A percentile compares a stretch with the other conserved stretches of the same genome.
phyloP scores from a whole-genome alignment of 2,329 filamentous ascomycete species.

The Ceratocystiopsis sp. region DNA sequence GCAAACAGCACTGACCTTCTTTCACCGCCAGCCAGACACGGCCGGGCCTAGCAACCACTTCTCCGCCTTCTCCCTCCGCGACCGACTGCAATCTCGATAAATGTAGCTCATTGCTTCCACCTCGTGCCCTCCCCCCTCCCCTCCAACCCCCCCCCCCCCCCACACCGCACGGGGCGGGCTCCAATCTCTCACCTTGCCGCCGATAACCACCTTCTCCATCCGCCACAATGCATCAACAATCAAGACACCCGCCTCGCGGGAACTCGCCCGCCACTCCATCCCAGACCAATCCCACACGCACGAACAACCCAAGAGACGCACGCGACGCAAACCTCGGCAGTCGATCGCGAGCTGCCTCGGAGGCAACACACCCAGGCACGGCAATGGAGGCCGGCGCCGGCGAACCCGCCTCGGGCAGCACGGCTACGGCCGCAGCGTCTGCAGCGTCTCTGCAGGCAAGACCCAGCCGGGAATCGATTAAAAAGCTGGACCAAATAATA shows the following conservation, averaged over 20 bases:
- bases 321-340: slow-evolving; percentile 12
- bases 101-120: slow-evolving; percentile 5
- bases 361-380: slow-evolving; percentile 18
- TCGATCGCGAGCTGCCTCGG: slow-evolving; percentile 27
- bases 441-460: slow-evolving; percentile 20
- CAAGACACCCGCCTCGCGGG: slow-evolving; percentile 54
- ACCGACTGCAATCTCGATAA: slow-evolving; percentile 1
- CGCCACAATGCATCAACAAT: slow-evolving; percentile 69
- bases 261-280: slow-evolving; percentile 52
- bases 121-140: background rate
- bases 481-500: slow-evolving; percentile 84
- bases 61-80: no score
- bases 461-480: slow-evolving; percentile 48
- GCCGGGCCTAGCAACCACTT: no score
- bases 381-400: slow-evolving; percentile 12
- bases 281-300: slow-evolving; percentile 53
- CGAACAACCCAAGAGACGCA: slow-evolving; percentile 58
- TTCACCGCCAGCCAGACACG: no score
- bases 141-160: background rate
- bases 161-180: slow-evolving; percentile 4
- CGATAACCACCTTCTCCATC: no score
- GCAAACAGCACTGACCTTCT: no score
- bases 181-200: background rate
- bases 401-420: slow-evolving; percentile 9
- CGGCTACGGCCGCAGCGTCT: slow-evolving; percentile 31